These are phyloP conservation scores for Ophiostoma sp. DNA, from an alignment of 2,329 filamentous ascomycete genomes.

Conservation along the genomic window DNA sequence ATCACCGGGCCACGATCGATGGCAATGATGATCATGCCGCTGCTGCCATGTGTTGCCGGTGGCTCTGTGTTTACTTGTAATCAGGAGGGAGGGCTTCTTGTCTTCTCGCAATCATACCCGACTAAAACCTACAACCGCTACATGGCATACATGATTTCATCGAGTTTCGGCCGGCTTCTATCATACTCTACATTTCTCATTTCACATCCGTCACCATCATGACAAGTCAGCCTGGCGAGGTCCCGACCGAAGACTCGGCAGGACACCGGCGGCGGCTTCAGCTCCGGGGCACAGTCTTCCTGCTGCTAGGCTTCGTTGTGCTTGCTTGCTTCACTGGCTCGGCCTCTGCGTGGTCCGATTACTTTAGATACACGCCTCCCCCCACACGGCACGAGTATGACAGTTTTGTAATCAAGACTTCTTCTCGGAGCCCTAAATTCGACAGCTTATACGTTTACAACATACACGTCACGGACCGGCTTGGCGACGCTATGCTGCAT, in stretches of 20 bases:
- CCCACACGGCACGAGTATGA: neutral
- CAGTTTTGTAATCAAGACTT: neutral
- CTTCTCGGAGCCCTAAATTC: neutral
- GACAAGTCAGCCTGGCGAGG: too few relatives aligned
- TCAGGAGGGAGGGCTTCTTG: neutral
- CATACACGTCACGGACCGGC: neutral
- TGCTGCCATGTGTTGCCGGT: neutral
- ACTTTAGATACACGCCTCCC: neutral
- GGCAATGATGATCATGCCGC: neutral
- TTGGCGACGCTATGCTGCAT: neutral
- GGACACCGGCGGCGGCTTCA: neutral
- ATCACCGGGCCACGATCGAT: neutral
- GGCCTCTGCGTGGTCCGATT: neutral
- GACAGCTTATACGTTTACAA: neutral
- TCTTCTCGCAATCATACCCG: neutral
- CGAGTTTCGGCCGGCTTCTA: too few relatives aligned
- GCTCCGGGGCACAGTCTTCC: neutral
- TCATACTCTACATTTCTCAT: too few relatives aligned
- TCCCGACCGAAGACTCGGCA: neutral
- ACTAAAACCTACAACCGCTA: too few relatives aligned
- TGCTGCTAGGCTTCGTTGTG: neutral
- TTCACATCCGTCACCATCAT: too few relatives aligned
- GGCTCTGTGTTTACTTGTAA: neutral
- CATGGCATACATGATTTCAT: too few relatives aligned
- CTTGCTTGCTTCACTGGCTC: neutral